phyloP scores from a whole-genome alignment of 2,329 filamentous ascomycete genomes.

The Periglandula ipomoeae region DNA sequence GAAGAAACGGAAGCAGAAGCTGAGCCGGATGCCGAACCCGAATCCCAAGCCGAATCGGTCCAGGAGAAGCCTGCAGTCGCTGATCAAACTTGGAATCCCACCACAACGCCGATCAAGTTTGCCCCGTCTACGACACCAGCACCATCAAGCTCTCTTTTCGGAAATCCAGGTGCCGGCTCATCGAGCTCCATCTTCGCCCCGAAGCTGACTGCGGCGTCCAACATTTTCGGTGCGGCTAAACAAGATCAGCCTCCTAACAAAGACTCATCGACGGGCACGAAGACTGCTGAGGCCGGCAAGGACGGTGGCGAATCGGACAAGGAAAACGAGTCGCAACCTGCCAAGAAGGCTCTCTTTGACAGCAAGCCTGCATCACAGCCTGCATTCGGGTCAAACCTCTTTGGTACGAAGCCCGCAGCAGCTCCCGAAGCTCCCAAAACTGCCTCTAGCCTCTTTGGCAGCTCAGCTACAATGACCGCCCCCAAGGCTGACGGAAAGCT shows the following conservation, averaged over 20 bases:
- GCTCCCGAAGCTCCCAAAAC: slow-evolving; percentile 18
- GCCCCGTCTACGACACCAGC: slow-evolving; percentile 24
- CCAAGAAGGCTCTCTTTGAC: slow-evolving; percentile 25
- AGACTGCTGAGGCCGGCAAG: slow-evolving; percentile 20
- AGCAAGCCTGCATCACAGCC: slow-evolving; percentile 22
- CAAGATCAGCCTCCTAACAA: slow-evolving; percentile 20
- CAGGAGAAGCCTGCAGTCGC: slow-evolving; percentile 20
- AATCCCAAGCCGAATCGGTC: not conserved
- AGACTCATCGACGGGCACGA: slow-evolving; percentile 15
- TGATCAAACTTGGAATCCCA: slow-evolving; percentile 34
- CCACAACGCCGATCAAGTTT: slow-evolving; percentile 47
- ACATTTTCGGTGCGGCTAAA: slow-evolving; percentile 27
- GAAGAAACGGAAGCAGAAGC: slow-evolving; percentile 9
- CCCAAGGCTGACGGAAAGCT: slow-evolving; percentile 17
- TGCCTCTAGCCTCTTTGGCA: slow-evolving; percentile 16
- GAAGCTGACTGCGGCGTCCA: slow-evolving; percentile 25
- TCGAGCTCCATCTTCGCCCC: slow-evolving; percentile 26
- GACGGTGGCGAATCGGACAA: slow-evolving; percentile 34
- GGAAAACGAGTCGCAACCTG: slow-evolving; percentile 30
- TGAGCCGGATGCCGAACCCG: not conserved
- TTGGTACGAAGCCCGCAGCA: slow-evolving; percentile 22
- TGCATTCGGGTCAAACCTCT: slow-evolving; percentile 20
- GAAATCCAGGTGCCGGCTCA: slow-evolving; percentile 18
- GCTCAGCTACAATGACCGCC: not conserved
- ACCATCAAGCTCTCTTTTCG: slow-evolving; percentile 23